Evolutionary conservation across 2,329 filamentous ascomycete genomes (phyloP).

Genomic region (Talaromyces rugulosus): DNA sequence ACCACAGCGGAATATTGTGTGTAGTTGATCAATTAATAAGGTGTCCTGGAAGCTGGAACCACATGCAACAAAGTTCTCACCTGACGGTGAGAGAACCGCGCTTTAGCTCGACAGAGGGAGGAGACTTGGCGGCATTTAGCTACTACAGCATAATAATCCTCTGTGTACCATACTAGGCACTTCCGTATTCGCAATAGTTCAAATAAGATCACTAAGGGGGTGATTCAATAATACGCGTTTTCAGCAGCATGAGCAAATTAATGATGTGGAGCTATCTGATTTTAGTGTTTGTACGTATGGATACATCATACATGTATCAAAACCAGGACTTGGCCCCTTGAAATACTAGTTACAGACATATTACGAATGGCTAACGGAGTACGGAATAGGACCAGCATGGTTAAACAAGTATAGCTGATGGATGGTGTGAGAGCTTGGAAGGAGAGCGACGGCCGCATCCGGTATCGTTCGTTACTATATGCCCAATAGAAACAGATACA

Average conservation of each 20-base stretch:
- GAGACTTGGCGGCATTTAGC: no score
- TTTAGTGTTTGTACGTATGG: no score
- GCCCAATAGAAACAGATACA: neutral
- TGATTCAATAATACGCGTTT: neutral
- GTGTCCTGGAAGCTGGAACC: no score
- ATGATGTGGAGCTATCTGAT: neutral
- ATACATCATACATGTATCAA: neutral
- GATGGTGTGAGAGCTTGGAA: no score
- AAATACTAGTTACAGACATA: neutral
- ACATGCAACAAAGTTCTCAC: no score
- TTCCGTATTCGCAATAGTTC: neutral
- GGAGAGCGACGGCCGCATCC: neutral
- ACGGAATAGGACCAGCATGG: no score
- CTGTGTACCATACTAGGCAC: neutral
- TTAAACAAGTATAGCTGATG: no score
- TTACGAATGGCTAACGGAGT: no score
- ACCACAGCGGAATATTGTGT: no score
- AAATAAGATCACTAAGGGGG: neutral
- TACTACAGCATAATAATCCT: neutral
- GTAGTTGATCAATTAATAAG: no score
- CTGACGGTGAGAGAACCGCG: no score
- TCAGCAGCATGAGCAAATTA: neutral
- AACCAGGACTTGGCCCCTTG: neutral
- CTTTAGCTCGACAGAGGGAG: no score
- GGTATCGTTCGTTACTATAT: neutral